Evolutionary conservation across 257 asterid genomes (phyloP), one percentile per base, ranked within the genome.

Genomic region (Anisodus acutangulus): DNA sequence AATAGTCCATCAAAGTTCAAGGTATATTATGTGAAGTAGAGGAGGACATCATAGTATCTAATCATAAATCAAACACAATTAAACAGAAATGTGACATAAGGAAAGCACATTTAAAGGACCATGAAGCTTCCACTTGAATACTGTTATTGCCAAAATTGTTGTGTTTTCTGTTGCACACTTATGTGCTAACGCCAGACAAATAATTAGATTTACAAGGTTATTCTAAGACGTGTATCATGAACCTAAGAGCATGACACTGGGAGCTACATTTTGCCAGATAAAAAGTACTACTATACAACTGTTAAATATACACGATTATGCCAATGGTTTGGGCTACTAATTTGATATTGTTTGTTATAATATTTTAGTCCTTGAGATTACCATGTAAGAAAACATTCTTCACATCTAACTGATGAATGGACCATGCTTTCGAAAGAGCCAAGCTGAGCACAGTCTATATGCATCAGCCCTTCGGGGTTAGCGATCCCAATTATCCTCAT

Each of bases 281-380:
- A 79, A 54, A 22, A 79, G 67, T 31, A 79, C 64, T 76, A 54
- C 53, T 49, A 47, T 81, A n/a, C n/a, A n/a, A n/a, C n/a, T n/a
- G n/a, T n/a, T n/a, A n/a, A n/a, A n/a, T n/a, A n/a, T n/a, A n/a
- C n/a, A n/a, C n/a, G n/a, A n/a, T n/a, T n/a, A n/a, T n/a, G n/a
- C n/a, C n/a, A n/a, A n/a, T n/a, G n/a, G n/a, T n/a, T n/a, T n/a
- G n/a, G n/a, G n/a, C n/a, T n/a, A n/a, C n/a, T n/a, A n/a, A n/a
- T n/a, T n/a, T n/a, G n/a, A n/a, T n/a, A n/a, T n/a, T n/a, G n/a
- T n/a, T n/a, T n/a, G n/a, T n/a, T n/a, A n/a, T n/a, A n/a, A n/a
- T n/a, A n/a, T n/a, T n/a, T n/a, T n/a, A n/a, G n/a, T n/a, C n/a
- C n/a, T n/a, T n/a, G n/a, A n/a, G n/a, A n/a, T n/a, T n/a, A n/a